Conservation (phyloP, 768 basidiomycete species). For the Leccinum barrowsii region DNA sequence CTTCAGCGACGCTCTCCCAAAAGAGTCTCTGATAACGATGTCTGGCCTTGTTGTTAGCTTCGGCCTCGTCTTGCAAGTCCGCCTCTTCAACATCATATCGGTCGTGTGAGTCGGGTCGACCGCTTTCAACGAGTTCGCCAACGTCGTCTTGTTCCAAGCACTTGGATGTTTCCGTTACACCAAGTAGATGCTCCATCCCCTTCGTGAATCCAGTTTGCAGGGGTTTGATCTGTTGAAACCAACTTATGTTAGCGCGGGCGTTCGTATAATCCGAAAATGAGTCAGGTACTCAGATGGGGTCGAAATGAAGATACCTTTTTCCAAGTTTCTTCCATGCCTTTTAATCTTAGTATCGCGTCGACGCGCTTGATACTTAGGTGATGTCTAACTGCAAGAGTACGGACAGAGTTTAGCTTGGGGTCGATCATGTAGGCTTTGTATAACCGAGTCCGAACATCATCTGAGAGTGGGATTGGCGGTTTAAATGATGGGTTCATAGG, state of each 20-base stretch:
- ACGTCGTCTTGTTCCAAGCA: slow-evolving; percentile 4
- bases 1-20: slow-evolving; percentile 77
- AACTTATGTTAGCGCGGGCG: neutral
- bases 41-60: slow-evolving; percentile 52
- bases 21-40: slow-evolving; percentile 68
- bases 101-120: neutral
- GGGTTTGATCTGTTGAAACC: slow-evolving; percentile 45
- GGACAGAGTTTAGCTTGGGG: slow-evolving; percentile 52
- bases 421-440: slow-evolving; percentile 60
- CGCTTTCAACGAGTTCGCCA: slow-evolving; percentile 7
- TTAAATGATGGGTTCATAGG: slow-evolving; percentile 82
- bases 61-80: slow-evolving; percentile 57
- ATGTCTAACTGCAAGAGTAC: slow-evolving; percentile 57
- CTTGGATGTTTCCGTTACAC: slow-evolving; percentile 39
- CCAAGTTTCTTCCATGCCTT: slow-evolving; percentile 72
- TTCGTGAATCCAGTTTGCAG: slow-evolving; percentile 76
- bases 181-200: slow-evolving; percentile 81
- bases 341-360: slow-evolving; percentile 79
- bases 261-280: slow-evolving; percentile 6
- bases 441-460: slow-evolving; percentile 51
- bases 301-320: slow-evolving; percentile 52
- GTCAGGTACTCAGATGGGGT: slow-evolving; percentile 56
- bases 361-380: slow-evolving; percentile 74
- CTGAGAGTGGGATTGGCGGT: slow-evolving; percentile 74
- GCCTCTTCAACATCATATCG: slow-evolving; percentile 56